Percentiles rank a stretch among this genome's conserved stretches.
Evolutionary conservation across 495 filamentous ascomycete genomes (phyloP).

Genomic region (Arthonia radiata): DNA sequence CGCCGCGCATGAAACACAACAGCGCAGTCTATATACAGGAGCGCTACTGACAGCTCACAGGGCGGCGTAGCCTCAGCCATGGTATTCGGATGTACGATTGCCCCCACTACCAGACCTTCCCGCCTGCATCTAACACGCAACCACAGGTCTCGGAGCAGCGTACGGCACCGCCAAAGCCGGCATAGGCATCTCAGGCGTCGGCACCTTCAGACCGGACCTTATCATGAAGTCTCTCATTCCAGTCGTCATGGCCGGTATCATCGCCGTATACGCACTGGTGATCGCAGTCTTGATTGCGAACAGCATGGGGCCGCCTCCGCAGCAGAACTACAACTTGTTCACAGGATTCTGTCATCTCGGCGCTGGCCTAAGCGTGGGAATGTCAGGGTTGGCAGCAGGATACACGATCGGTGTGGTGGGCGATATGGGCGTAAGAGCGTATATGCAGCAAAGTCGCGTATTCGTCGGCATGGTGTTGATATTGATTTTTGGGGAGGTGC

Average conservation of each 20-base stretch:
- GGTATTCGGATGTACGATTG: constrained; percentile 64
- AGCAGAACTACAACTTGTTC: constrained; percentile 50
- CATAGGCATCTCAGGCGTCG: constrained; percentile 87
- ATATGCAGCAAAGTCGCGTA: constrained; percentile 84
- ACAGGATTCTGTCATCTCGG: constrained; percentile 82
- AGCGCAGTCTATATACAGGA: constrained; percentile 1
- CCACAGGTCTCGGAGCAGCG: constrained; percentile 62
- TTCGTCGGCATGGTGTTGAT: constrained; percentile 98
- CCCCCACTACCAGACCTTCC: neutral
- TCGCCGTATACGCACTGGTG: constrained; percentile 92
- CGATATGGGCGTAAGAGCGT: constrained; percentile 77
- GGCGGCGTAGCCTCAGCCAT: constrained; percentile 75
- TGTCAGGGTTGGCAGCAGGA: constrained; percentile 83
- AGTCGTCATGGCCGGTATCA: constrained; percentile 98
- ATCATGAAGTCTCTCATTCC: constrained; percentile 99
- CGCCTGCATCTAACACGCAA: neutral
- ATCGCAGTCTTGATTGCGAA: constrained; percentile 83
- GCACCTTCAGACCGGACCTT: constrained; percentile 73
- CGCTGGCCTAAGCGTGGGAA: constrained; percentile 71
- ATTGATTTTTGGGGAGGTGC: constrained; percentile 91
- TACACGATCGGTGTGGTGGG: constrained; percentile 93
- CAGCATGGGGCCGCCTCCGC: constrained; percentile 43
- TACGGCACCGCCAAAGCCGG: constrained; percentile 96
- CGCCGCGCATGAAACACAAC: constrained; percentile 2
- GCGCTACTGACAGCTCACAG: constrained; percentile 20